These are phyloP conservation scores for Geosmithia putterillii DNA, from an alignment of 2,329 filamentous ascomycete genomes.

Conservation along the genomic window DNA sequence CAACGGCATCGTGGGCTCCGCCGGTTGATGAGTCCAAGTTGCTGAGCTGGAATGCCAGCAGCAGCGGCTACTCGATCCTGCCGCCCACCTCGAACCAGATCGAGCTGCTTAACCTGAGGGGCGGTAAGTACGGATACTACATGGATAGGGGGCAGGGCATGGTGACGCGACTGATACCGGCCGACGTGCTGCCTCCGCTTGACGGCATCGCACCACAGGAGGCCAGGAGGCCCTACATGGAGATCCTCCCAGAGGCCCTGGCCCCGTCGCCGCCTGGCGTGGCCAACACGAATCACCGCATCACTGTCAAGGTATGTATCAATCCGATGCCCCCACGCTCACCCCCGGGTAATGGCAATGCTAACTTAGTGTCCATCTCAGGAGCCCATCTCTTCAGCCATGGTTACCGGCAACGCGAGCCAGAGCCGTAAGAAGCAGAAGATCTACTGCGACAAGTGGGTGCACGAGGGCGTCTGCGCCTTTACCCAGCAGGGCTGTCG, in stretches of 20 bases:
- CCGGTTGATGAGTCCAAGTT: not conserved
- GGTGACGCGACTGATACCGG: constrained; percentile 41
- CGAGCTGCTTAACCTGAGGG: not conserved
- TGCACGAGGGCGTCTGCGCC: constrained; percentile 72
- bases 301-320: constrained; percentile 25
- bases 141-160: constrained; percentile 39
- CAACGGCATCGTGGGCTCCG: no score
- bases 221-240: constrained; percentile 25
- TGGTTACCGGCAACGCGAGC: not conserved
- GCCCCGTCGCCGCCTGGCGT: constrained; percentile 22
- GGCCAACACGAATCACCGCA: constrained; percentile 21
- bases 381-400: not conserved
- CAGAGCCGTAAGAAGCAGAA: constrained; percentile 38
- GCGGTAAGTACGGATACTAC: constrained; percentile 32
- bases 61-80: not conserved
- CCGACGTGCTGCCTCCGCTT: constrained; percentile 35
- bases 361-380: not conserved
- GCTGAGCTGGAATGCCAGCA: not conserved
- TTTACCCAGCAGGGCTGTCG: constrained; percentile 79
- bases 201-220: constrained; percentile 29
- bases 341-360: not conserved
- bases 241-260: constrained; percentile 30
- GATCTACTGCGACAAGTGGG: constrained; percentile 81
- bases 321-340: not conserved
- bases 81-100: not conserved